Evolutionary conservation across 441 rosid species (phyloP).

Genomic region (Populus hybrid): DNA sequence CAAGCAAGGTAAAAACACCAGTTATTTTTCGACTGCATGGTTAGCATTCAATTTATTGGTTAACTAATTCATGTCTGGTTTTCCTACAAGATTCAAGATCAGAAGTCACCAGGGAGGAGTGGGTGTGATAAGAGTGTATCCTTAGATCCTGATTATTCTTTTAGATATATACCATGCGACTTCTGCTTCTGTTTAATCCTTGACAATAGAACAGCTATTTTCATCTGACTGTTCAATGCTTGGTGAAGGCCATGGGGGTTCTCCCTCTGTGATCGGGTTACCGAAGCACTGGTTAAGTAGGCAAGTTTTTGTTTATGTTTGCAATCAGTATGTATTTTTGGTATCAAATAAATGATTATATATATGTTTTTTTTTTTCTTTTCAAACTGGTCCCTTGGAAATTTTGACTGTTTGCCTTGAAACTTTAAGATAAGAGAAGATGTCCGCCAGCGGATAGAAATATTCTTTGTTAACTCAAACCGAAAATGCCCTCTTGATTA

Average conservation of each 20-base stretch:
- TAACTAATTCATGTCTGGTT: slow-evolving; percentile 27
- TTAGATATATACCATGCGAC: slow-evolving; percentile 7
- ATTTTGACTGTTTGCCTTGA: not conserved
- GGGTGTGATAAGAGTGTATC: slow-evolving; percentile 64
- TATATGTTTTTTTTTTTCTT: too few species aligned
- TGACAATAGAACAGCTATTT: slow-evolving; percentile 52
- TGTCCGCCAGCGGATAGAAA: not conserved
- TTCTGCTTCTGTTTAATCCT: slow-evolving; percentile 45
- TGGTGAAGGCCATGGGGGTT: slow-evolving; percentile 45
- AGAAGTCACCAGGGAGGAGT: slow-evolving; percentile 57
- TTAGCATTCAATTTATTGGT: slow-evolving; percentile 12
- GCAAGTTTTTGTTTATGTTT: slow-evolving; percentile 28
- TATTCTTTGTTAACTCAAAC: not conserved
- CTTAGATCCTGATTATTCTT: slow-evolving; percentile 26
- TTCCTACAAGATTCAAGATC: slow-evolving; percentile 66
- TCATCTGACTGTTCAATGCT: slow-evolving; percentile 39
- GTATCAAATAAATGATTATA: too few species aligned
- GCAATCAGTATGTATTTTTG: not conserved
- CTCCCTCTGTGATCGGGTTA: slow-evolving; percentile 58
- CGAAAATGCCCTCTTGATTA: not conserved
- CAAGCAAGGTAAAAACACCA: slow-evolving; percentile 64
- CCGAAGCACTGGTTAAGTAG: slow-evolving; percentile 72
- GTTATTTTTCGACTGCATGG: slow-evolving; percentile 19
- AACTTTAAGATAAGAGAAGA: not conserved
- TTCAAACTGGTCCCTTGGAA: not conserved